phyloP scores from a whole-genome alignment of 306 rosid genomes.

The Rosa chinensis region DNA sequence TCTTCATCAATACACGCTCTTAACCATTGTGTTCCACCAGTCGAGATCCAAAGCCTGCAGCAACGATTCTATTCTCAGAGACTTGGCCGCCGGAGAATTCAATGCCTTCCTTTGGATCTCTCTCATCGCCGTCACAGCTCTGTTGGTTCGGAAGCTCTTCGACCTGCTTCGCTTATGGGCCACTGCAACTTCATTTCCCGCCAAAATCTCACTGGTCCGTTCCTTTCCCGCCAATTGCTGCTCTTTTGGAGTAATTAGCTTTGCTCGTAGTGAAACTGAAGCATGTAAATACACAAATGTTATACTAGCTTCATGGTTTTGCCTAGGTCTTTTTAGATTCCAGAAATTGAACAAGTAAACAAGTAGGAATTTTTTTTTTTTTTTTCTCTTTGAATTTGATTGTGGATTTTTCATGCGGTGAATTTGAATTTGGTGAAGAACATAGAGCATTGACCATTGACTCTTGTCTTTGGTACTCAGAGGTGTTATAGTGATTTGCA shows the following conservation, averaged over 20 bases:
- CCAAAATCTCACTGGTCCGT: constrained; percentile 48
- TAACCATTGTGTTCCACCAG: constrained; percentile 38
- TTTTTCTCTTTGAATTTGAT: neutral
- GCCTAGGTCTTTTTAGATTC: too few species aligned
- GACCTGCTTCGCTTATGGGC: constrained; percentile 47
- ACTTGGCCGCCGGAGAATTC: constrained; percentile 59
- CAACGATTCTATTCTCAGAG: constrained; percentile 37
- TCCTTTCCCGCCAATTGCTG: neutral
- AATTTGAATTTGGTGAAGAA: neutral
- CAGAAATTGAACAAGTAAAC: too few species aligned
- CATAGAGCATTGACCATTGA: neutral
- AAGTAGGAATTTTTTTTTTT: too few species aligned
- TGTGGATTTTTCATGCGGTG: neutral
- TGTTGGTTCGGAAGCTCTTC: constrained; percentile 40
- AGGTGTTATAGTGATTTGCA: constrained; percentile 58
- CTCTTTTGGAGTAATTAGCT: too few species aligned
- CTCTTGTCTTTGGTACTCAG: constrained; percentile 29
- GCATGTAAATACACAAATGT: too few species aligned
- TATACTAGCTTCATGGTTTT: too few species aligned
- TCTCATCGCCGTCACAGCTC: constrained; percentile 45
- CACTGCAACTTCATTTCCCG: constrained; percentile 55
- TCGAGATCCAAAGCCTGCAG: constrained; percentile 24
- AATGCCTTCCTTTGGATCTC: constrained; percentile 72
- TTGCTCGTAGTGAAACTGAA: too few species aligned
- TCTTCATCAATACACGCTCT: constrained; percentile 19